Evolutionary conservation across 495 filamentous ascomycete species (phyloP), one percentile per base, ranked within the genome.

Genomic region (Pyrenopolyporus hunteri): DNA sequence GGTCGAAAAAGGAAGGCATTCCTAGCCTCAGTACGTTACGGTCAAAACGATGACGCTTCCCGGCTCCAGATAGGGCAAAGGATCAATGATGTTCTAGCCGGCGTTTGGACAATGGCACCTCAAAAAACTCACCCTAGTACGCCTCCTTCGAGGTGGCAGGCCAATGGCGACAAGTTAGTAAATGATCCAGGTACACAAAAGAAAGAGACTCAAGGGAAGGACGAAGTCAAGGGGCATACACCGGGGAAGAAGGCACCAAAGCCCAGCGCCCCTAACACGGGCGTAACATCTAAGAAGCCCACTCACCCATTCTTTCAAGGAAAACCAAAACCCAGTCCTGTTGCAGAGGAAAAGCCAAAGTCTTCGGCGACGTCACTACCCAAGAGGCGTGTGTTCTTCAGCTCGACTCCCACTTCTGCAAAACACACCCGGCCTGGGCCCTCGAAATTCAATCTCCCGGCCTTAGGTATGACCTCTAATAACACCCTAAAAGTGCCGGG

Each of bases 241-340:
- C 22, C 32, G 50, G 43, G 36, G 31, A 74, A 40, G 36, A 74
- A 73, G 51, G 66, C 74, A 20, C 6, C 28, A 20, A 25, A 14
- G 6, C 13, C 13, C 4, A 22, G 16, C 16, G 11, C 7, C 9
- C 11, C 32, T 25, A 48, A 47, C 17, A 9, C 23, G 16, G 43
- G 11, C 20, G 56, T 50, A 10, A 73, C 71, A 25, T 73, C 83
- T 25, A 48, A 73, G 17, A 95, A 90, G 66, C 57, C 82, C 2
- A 88, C 89, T 0, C 92, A 96, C 74, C 92, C 92, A 0, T 96
- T 97, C 67, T 97, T 97, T 67, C 47, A 80, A 4, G 80, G 78
- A 4, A 83, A 82, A 53, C 1, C 60, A 5, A 63, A 71, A 20
- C 6, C 53, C 1, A 33, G 47, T 2, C 19, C 62, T 8, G 28